phyloP scores from a whole-genome alignment of 352 stramenopile genomes.

The Pythium chondricola region DNA sequence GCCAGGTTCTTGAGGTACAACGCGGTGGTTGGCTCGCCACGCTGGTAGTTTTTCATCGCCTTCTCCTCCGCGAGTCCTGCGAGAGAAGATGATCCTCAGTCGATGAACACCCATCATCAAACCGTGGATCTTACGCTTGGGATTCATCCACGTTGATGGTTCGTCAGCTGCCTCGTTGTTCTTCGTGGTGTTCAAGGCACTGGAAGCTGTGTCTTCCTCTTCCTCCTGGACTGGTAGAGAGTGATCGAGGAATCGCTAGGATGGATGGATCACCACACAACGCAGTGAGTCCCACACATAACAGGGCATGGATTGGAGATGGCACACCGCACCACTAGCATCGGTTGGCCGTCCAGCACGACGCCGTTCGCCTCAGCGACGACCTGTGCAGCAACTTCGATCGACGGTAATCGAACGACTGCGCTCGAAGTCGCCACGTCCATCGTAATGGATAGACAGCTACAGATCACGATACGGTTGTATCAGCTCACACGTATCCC shows the following conservation, averaged over 20 bases:
- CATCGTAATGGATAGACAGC: slow-evolving; percentile 14
- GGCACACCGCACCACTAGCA: slow-evolving; percentile 50
- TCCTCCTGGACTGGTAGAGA: background rate
- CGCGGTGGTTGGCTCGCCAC: slow-evolving; percentile 38
- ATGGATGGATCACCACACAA: background rate
- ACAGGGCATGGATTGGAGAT: no score
- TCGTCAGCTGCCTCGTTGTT: no score
- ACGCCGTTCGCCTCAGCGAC: slow-evolving; percentile 44
- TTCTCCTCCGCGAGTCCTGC: slow-evolving; percentile 38
- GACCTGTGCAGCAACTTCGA: slow-evolving; percentile 29
- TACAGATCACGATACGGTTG: background rate
- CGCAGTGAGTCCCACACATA: no score
- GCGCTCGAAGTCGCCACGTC: background rate
- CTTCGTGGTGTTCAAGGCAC: no score
- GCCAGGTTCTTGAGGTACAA: slow-evolving; percentile 85
- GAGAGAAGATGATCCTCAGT: background rate
- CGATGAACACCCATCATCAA: background rate
- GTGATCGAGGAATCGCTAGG: background rate
- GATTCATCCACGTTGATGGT: no score
- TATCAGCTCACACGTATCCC: background rate
- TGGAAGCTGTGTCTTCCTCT: background rate
- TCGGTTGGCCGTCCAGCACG: slow-evolving; percentile 31
- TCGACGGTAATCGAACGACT: slow-evolving; percentile 20
- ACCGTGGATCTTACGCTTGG: background rate
- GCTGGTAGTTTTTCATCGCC: slow-evolving; percentile 64